These are phyloP conservation scores for Neurospora sp. DNA, from an alignment of 495 filamentous ascomycete species.

Conservation along the genomic window DNA sequence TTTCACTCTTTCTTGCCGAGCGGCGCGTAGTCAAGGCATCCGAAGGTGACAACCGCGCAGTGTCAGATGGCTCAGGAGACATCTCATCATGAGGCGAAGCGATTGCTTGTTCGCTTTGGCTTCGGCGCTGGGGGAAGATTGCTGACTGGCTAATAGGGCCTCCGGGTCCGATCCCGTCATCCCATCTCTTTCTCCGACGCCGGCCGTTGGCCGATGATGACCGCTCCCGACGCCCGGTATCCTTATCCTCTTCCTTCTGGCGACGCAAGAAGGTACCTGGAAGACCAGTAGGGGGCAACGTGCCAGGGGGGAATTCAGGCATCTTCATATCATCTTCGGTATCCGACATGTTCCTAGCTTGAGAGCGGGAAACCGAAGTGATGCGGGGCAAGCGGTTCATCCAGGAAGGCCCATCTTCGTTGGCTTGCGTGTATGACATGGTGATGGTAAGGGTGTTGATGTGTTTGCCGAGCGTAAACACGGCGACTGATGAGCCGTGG, in stretches of 20 bases:
- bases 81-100: slow-evolving; percentile 15
- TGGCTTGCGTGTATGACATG: slow-evolving; percentile 85
- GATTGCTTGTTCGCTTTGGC: slow-evolving; percentile 24
- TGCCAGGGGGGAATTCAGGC: slow-evolving; percentile 63
- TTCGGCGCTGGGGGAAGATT: slow-evolving; percentile 61
- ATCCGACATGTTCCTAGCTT: slow-evolving; percentile 60
- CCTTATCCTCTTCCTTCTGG: slow-evolving; percentile 63
- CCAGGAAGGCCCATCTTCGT: slow-evolving; percentile 86
- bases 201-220: slow-evolving; percentile 51
- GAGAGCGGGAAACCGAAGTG: slow-evolving; percentile 73
- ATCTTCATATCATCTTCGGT: slow-evolving; percentile 45
- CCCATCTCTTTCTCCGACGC: slow-evolving; percentile 57
- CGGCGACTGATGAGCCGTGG: slow-evolving; percentile 94
- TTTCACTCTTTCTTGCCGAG: slow-evolving; percentile 2
- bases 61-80: slow-evolving; percentile 14
- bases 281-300: slow-evolving; percentile 62
- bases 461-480: slow-evolving; percentile 95
- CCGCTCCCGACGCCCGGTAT: slow-evolving; percentile 43
- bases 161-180: slow-evolving; percentile 64
- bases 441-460: slow-evolving; percentile 96
- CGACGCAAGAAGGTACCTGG: slow-evolving; percentile 77
- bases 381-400: slow-evolving; percentile 91
- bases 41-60: slow-evolving; percentile 12
- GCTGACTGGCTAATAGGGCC: slow-evolving; percentile 88
- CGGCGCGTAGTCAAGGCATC: slow-evolving; percentile 4